Conservation (phyloP, 371 early-diverging fungal genomes). For the Saksenaea oblongispora region DNA sequence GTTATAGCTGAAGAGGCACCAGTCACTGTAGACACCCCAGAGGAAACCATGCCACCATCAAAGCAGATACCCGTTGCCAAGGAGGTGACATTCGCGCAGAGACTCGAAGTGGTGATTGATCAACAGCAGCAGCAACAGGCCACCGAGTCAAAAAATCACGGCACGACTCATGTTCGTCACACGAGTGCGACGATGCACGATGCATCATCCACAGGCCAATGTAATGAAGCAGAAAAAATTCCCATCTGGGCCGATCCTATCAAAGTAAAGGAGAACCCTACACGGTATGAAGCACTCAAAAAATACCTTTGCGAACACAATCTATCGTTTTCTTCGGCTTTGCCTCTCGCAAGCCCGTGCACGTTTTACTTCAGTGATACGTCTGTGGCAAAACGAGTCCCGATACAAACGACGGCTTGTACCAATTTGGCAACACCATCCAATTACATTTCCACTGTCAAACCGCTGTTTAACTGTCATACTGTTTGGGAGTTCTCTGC, state of each 20-base stretch:
- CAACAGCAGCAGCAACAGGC: conserved; percentile 4
- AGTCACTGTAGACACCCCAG: not conserved
- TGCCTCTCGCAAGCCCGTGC: conserved; percentile 27
- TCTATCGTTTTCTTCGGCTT: conserved; percentile 9
- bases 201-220: conserved; percentile 19
- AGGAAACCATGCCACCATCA: not conserved
- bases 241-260: conserved; percentile 46
- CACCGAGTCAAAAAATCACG: conserved; percentile 3
- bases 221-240: conserved; percentile 2
- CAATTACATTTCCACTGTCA: conserved; percentile 49
- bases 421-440: not conserved
- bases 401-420: conserved; percentile 20
- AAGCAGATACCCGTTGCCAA: not conserved
- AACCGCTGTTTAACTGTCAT: conserved; percentile 47
- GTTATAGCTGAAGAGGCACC: not conserved
- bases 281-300: conserved; percentile 24
- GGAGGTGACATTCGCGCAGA: not conserved
- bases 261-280: conserved; percentile 35
- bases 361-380: conserved; percentile 56
- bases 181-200: conserved; percentile 9
- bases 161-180: conserved; percentile 7
- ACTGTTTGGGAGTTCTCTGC: conserved; percentile 57
- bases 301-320: conserved; percentile 25
- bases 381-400: conserved; percentile 32
- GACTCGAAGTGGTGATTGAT: not conserved